Evolutionary conservation across 345 rosid species (phyloP), one percentile per base, ranked within the genome.

Genomic region (Citrus reticulata): DNA sequence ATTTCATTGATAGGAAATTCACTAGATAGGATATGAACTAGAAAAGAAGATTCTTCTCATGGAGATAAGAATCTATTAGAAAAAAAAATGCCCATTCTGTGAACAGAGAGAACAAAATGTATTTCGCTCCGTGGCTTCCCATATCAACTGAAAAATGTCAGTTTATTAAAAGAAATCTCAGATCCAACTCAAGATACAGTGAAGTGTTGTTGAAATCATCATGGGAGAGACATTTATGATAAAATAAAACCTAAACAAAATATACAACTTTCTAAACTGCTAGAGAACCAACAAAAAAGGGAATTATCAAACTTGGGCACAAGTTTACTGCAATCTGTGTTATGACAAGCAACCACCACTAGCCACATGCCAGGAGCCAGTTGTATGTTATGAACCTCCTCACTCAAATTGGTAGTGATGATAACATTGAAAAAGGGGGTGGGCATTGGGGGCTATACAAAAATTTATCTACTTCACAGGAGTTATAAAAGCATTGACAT

Each of bases 401-500:
- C 63, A 14, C 13, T 27, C 35, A 61, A 75, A 46, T 49, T 32
- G 5, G 14, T n/a, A 74, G 24, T 27, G 13, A 34, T 24, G 10
- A 37, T 8, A 62, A 35, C 11, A 37, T 9, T 61, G 58, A 4
- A 34, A n/a, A 34, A 58, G 51, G 51, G 4, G 51, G 51, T 13
- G 51, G 4, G 49, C 1, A 0, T 2, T 42, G 14, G 14, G 49
- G 49, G 0, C 0, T 42, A 9, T 13, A 61, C 49, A 51, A 75
- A 46, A 20, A 34, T 30, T 29, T 9, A 72, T n/a, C 27, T 32
- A n/a, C 49, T 9, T 27, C 42, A 25, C 22, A 59, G 30, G 59
- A 73, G 35, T 64, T 46, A 49, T 22, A 46, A 64, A 13, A 49
- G 49, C 62, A 75, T 75, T 65, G 30, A 32, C 77, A 71, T 29